phyloP scores from a whole-genome alignment of 2,329 filamentous ascomycete species.

The Cordyceps militaris region DNA sequence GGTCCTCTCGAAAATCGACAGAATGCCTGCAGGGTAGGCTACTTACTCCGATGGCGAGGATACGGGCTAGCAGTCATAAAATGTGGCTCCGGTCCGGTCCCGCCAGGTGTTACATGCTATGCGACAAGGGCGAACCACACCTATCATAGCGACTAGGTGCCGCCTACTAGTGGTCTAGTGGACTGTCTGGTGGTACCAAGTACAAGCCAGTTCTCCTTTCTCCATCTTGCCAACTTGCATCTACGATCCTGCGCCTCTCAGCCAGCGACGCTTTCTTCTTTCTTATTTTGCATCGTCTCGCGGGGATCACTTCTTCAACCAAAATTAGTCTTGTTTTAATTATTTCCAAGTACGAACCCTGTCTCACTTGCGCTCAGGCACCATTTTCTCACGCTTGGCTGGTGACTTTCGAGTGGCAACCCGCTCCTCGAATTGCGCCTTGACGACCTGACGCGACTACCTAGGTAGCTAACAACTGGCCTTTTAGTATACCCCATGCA shows the following conservation, averaged over 20 bases:
- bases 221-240: constrained; percentile 12
- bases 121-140: constrained; percentile 3
- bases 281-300: constrained; percentile 1
- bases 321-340: neutral
- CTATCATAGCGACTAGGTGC: neutral
- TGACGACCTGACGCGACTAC: neutral
- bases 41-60: neutral
- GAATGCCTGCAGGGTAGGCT: neutral
- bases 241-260: constrained; percentile 7
- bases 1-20: neutral
- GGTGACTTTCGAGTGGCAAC: constrained; percentile 1
- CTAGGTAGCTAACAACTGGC: constrained; percentile 8
- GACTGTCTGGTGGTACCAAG: neutral
- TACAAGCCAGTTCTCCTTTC: constrained; percentile 13
- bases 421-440: neutral
- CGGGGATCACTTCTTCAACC: neutral
- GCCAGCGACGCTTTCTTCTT: constrained; percentile 2
- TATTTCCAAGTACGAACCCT: neutral
- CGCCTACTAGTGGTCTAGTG: too few relatives aligned
- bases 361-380: neutral
- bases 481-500: constrained; percentile 12
- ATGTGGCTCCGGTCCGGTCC: constrained; percentile 6
- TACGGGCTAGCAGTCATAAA: neutral
- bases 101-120: neutral
- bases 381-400: neutral